Percentiles rank a stretch among this genome's conserved stretches.
These are phyloP conservation scores for Teunomyces gatunensis DNA, from an alignment of 805 yeast species.

Conservation along the genomic window DNA sequence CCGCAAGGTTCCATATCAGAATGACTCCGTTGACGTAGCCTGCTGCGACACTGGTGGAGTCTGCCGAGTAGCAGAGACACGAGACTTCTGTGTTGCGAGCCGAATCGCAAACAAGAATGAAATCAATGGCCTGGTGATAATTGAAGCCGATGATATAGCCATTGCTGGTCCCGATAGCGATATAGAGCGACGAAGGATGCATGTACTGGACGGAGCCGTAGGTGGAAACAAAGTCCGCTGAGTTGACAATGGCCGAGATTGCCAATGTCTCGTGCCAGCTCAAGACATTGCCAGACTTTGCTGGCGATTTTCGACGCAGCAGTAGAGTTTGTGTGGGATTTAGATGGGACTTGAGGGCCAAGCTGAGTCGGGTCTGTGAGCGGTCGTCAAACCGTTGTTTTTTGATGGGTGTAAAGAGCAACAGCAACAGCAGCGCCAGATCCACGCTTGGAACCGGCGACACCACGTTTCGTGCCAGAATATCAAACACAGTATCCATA, in stretches of 20 bases:
- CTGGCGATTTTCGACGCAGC: not conserved
- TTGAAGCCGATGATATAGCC: slow-evolving; percentile 69
- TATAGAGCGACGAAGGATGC: slow-evolving; percentile 29
- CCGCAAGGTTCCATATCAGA: slow-evolving; percentile 64
- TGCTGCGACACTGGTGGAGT: slow-evolving; percentile 65
- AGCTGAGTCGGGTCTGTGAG: slow-evolving; percentile 29
- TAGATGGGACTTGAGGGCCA: slow-evolving; percentile 15
- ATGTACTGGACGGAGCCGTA: slow-evolving; percentile 23
- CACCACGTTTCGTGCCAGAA: slow-evolving; percentile 9
- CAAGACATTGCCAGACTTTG: slow-evolving; percentile 6
- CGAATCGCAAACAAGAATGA: slow-evolving; percentile 41
- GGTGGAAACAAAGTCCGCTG: slow-evolving; percentile 19
- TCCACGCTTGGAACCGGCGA: slow-evolving; percentile 8
- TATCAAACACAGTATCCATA: slow-evolving; percentile 7
- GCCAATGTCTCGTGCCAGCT: slow-evolving; percentile 26
- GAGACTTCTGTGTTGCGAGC: slow-evolving; percentile 36
- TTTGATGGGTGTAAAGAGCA: slow-evolving; percentile 8
- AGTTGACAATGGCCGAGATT: slow-evolving; percentile 18
- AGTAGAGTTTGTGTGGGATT: not conserved
- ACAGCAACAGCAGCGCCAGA: slow-evolving; percentile 2
- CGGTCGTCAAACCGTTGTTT: slow-evolving; percentile 37
- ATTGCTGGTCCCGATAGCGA: slow-evolving; percentile 67
- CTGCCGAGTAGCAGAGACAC: slow-evolving; percentile 58
- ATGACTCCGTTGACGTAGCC: slow-evolving; percentile 69
- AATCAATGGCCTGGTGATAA: slow-evolving; percentile 57